phyloP scores from a whole-genome alignment of 73 alveolate species.

The Paramecium tetraurelia region DNA sequence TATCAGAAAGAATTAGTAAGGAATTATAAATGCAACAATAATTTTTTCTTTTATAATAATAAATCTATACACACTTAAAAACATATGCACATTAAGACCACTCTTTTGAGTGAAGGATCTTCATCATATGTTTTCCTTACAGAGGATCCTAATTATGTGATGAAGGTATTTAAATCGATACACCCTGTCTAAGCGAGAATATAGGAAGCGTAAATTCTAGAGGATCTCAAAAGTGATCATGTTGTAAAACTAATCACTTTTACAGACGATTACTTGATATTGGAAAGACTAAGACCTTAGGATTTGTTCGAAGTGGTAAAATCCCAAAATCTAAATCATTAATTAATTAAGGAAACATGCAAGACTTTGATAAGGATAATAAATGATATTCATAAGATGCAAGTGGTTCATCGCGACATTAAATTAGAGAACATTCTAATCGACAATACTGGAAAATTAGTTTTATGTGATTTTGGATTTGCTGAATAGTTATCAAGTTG shows the following conservation, averaged over 20 bases:
- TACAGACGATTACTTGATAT: not conserved
- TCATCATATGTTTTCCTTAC: not conserved
- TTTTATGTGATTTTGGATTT: constrained; percentile 30
- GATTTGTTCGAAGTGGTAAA: not conserved
- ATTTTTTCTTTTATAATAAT: not conserved
- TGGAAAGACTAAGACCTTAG: not conserved
- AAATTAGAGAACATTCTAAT: constrained; percentile 2
- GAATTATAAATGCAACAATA: not conserved
- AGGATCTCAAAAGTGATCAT: not conserved
- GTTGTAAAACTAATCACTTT: not conserved
- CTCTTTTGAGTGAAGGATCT: not conserved
- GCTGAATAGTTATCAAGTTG: not conserved
- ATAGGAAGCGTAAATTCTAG: not conserved
- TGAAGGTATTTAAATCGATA: not conserved
- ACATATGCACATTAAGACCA: not conserved
- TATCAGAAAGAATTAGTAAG: not conserved
- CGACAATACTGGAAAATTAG: not conserved
- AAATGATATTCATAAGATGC: not conserved
- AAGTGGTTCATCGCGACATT: not conserved
- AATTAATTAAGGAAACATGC: not conserved
- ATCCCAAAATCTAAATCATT: not conserved
- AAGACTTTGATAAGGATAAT: not conserved
- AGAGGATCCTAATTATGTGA: not conserved
- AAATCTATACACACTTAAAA: not conserved
- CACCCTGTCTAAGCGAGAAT: not conserved